These are phyloP conservation scores for Vigna hirtella DNA, from an alignment of 306 rosid species.

Conservation along the genomic window DNA sequence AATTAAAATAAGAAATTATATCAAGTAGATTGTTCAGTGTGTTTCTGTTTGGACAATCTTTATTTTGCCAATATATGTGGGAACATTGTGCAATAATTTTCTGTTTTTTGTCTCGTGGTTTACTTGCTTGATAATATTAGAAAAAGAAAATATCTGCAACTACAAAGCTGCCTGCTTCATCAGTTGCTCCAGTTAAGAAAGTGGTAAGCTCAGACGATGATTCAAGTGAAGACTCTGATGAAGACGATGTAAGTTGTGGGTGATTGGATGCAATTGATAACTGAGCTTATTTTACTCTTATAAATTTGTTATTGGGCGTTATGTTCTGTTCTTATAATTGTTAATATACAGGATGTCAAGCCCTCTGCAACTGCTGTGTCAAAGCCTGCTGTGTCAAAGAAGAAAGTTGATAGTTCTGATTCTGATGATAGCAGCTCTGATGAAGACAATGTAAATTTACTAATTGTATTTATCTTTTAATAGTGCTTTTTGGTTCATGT, in stretches of 20 bases:
- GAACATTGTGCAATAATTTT: not conserved
- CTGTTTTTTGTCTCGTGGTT: not conserved
- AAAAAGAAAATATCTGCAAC: not conserved
- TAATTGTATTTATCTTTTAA: not conserved
- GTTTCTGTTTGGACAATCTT: not conserved
- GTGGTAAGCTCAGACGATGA: conserved; percentile 48
- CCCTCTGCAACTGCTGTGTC: conserved; percentile 33
- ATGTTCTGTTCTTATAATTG: not conserved
- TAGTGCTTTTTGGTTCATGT: not conserved
- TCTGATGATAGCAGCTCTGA: conserved; percentile 66
- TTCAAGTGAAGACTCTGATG: conserved; percentile 52
- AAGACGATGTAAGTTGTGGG: conserved; percentile 40
- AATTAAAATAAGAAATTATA: too few species aligned
- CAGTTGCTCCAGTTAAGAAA: conserved; percentile 35
- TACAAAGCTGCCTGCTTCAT: conserved; percentile 26
- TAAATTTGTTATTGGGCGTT: not conserved
- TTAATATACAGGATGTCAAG: conserved; percentile 48
- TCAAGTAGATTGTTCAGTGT: too few species aligned
- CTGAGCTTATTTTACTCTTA: not conserved
- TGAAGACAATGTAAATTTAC: conserved; percentile 42
- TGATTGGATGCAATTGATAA: not conserved
- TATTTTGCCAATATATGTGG: conserved; percentile 11
- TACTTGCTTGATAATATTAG: not conserved
- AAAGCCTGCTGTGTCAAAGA: conserved; percentile 48
- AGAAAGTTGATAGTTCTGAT: conserved; percentile 53